Conservation (phyloP, 148 eudicot genomes). For the Polygonum aviculare region DNA sequence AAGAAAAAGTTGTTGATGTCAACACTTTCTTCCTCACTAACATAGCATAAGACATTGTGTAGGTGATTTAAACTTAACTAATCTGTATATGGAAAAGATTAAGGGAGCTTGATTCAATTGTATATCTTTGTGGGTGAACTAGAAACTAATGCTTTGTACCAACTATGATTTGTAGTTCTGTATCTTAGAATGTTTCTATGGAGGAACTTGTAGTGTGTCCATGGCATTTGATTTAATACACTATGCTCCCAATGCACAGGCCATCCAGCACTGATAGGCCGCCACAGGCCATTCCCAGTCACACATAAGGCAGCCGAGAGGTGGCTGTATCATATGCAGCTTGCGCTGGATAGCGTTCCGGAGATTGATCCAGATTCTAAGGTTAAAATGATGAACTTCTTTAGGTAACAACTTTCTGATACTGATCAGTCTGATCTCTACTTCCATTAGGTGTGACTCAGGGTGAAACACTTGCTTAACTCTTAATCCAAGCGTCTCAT, state of each 20-base stretch:
- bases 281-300: conserved; percentile 87
- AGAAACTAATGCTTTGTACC: not conserved
- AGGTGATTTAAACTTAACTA: too few species aligned
- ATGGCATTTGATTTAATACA: not conserved
- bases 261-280: conserved; percentile 83
- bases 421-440: not conserved
- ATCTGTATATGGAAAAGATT: too few species aligned
- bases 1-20: not conserved
- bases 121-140: not conserved
- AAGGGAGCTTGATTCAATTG: not conserved
- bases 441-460: not conserved
- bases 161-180: not conserved
- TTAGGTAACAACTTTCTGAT: conserved; percentile 41
- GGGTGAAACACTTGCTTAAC: not conserved
- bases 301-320: conserved; percentile 85
- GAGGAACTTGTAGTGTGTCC: not conserved
- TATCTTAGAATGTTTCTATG: not conserved
- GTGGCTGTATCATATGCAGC: conserved; percentile 90
- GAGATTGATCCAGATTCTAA: conserved; percentile 69
- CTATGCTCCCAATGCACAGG: conserved; percentile 27
- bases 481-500: not conserved
- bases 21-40: not conserved
- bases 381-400: conserved; percentile 76
- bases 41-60: not conserved
- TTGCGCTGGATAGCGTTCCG: conserved; percentile 48